phyloP scores from a whole-genome alignment of 2,329 filamentous ascomycete genomes.

The Aureobasidium lini region DNA sequence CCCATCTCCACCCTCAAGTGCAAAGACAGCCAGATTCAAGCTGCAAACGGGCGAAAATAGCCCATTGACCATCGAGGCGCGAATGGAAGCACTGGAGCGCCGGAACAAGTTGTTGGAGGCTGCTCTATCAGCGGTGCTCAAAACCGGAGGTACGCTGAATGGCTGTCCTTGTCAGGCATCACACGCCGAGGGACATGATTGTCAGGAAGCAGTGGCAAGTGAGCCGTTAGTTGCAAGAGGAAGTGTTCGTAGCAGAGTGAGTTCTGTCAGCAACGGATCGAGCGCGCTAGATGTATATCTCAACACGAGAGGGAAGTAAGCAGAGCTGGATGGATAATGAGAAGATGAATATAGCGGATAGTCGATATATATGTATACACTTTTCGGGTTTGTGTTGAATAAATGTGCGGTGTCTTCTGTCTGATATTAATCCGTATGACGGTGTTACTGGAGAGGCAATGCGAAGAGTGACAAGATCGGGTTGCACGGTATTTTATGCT shows the following conservation, averaged over 20 bases:
- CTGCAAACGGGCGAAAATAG: neutral
- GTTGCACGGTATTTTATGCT: too few species aligned
- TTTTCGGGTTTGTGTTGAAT: neutral
- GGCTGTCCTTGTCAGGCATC: conserved; percentile 19
- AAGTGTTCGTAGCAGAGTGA: conserved; percentile 21
- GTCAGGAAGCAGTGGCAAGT: neutral
- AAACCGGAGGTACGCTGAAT: conserved; percentile 29
- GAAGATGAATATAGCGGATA: neutral
- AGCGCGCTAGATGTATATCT: conserved; percentile 33
- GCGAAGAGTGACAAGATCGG: neutral
- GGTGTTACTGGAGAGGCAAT: too few species aligned
- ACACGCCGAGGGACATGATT: neutral
- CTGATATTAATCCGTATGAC: too few species aligned
- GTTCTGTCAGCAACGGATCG: conserved; percentile 22
- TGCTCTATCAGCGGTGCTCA: conserved; percentile 33
- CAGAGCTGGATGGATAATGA: neutral
- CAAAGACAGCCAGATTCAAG: conserved; percentile 7
- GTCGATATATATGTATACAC: conserved; percentile 7
- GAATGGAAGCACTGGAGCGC: conserved; percentile 32
- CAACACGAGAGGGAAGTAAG: conserved; percentile 19
- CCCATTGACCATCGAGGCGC: conserved; percentile 23
- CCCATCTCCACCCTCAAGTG: conserved; percentile 12
- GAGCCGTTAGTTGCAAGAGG: conserved; percentile 1
- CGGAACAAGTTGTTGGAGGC: conserved; percentile 33
- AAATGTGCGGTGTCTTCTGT: neutral